Base-by-base conservation (phyloP, 2,329 filamentous ascomycete genomes). In the Phialophora verrucosa region DNA sequence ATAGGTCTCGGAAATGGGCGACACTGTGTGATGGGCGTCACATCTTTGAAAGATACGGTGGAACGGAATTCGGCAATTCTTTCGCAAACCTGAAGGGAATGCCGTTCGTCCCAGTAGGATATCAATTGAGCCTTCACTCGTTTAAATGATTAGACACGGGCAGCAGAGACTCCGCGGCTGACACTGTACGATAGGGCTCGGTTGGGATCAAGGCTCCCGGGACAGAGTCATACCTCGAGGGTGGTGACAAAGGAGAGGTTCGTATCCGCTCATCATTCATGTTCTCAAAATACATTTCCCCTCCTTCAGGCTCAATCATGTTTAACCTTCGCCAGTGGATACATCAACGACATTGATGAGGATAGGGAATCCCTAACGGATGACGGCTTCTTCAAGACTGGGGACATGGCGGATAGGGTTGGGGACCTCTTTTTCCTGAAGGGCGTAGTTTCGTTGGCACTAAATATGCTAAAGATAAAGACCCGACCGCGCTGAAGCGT, bases 1-100 rank as follows among this genome's bases (percentile, higher is more conserved):
- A 81, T 1, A 77, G 84, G n/a, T 79, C 79, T 14, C 77, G 83
- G 42, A 84, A 83, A 65, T 84, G 83, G 82, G 77, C 76, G 3
- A 70, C 74, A 10, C 72, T 83, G 1, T 74, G 81, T 69, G 77
- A 35, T 35, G 32, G 78, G 27, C 77, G 76, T 62, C 71, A 65
- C 11, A 81, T 81, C 54, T 59, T 79, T 35, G 79, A 78, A 55
- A 69, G 80, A 47, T 82, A 82, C 60, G 80, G 80, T 0, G 78
- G 78, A 0, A 81, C 80, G 0, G 80, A 81, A 55, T 79, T 81
- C 70, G 77, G 78, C 0, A 77, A 77, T 17, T 73, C 79, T 0
- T 78, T 81, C 56, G 80, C 78, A 42, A 76, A 78, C 8, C 73
- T 75, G 12, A 62, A 81, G 6, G 20, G 62, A 14, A 27, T 31